phyloP scores from a whole-genome alignment of 23 red algal genomes.

The Porphyridium purpureum region DNA sequence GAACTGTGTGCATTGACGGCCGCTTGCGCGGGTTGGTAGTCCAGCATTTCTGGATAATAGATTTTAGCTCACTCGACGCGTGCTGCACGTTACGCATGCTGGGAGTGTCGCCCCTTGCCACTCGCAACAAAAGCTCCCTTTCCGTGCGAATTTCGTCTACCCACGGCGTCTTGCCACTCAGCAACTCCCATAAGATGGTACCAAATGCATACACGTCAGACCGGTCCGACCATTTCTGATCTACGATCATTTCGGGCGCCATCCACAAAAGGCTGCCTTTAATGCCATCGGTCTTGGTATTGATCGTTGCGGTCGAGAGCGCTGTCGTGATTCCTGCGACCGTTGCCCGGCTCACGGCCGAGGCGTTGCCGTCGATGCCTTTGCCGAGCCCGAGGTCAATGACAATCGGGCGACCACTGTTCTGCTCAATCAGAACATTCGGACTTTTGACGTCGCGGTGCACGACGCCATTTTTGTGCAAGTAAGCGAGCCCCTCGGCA shows the following conservation, averaged over 20 bases:
- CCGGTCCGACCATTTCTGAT: slow-evolving; percentile 21
- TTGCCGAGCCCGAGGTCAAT: slow-evolving; percentile 59
- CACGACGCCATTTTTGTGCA: slow-evolving; percentile 30
- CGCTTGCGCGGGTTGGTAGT: slow-evolving; percentile 11
- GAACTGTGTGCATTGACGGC: slow-evolving; percentile 24
- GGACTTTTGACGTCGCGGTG: slow-evolving; percentile 51
- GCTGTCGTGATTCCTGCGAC: no score
- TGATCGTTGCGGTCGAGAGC: no score
- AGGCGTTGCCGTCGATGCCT: not conserved
- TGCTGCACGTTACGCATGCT: slow-evolving; percentile 11
- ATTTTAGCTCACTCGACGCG: slow-evolving; percentile 8
- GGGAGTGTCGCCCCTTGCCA: slow-evolving; percentile 17
- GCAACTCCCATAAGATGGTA: slow-evolving; percentile 51
- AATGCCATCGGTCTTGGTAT: slow-evolving; percentile 5
- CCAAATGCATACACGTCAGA: slow-evolving; percentile 36
- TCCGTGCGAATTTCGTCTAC: not conserved
- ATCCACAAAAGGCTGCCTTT: slow-evolving; percentile 28
- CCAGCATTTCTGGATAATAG: slow-evolving; percentile 23
- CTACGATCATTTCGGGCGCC: slow-evolving; percentile 28
- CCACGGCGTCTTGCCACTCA: slow-evolving; percentile 14
- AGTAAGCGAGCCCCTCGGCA: slow-evolving; percentile 31
- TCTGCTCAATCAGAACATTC: slow-evolving; percentile 26
- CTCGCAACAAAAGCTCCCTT: slow-evolving; percentile 1
- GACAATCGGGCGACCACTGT: slow-evolving; percentile 27
- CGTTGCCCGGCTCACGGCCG: no score